Evolutionary conservation across 2,329 filamentous ascomycete genomes (phyloP), one percentile per base, ranked within the genome.

Genomic region (Trichoderma cornu-damae): DNA sequence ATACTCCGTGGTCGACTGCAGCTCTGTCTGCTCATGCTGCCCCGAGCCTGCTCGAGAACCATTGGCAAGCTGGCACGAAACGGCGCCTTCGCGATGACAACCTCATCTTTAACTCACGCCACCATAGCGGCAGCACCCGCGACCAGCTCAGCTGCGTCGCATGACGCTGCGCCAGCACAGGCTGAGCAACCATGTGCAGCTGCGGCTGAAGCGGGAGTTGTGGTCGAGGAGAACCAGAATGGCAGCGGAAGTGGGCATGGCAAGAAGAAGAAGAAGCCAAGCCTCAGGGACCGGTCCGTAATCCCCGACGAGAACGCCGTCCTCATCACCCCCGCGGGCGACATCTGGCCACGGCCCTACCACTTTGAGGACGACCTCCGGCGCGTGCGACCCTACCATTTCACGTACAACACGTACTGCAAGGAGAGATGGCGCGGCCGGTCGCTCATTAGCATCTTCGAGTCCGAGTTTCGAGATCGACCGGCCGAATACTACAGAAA

Each of bases 341-440:
- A 74, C 52, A 63, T 73, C 20, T 79, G 75, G 77, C 82, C 81
- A 7, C 74, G 76, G 57, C 91, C 90, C 0, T 97, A 96, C 73
- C 88, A 87, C 66, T 78, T 96, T 61, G 87, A 96, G 65, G 86
- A 87, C 64, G 91, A 89, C 7, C 76, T 99, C 61, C 86, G 92
- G 50, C 86, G 90, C 62, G 87, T 96, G 30, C 80, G 80, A 42
- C 93, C 93, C 3, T 97, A 99, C 69, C 85, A 94, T 70, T 96
- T 81, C 71, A 96, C 92, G 2, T 96, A 96, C 78, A 95, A 96
- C 69, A 96, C 93, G 0, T 90, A 84, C 75, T 94, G 89, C 77
- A 99, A 97, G 74, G 82, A 96, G 74, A 81, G 94, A 71, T 99
- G 94, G 94, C 83, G 93, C 55, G 89, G 87, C 30, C 81, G 90